Evolutionary conservation across 2,329 filamentous ascomycete genomes (phyloP), one percentile per base, ranked within the genome.

Genomic region (Ascochyta fabae): DNA sequence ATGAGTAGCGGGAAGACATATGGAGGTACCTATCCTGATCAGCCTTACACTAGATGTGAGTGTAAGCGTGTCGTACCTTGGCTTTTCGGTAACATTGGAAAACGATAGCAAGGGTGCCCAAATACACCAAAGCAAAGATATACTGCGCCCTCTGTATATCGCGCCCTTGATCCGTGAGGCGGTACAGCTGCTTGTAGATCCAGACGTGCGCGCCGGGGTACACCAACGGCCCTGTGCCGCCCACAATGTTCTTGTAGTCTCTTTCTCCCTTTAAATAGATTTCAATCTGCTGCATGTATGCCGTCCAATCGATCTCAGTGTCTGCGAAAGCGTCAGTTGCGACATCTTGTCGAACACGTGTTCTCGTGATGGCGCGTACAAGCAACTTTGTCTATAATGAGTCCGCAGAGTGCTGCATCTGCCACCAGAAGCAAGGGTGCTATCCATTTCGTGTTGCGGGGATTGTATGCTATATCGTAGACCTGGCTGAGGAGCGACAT

Each of bases 281-380:
- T 36, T 84, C 78, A 40, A 98, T 83, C 71, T 99, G 95, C 74
- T 97, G 85, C 93, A 99, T 98, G 77, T 99, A 99, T 0, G 95
- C 92, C 56, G 84, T 84, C 94, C 94, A 99, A 78, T 99, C 95
- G 70, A 99, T 99, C 77, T 99, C 95, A 39, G 95, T 99, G 74
- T 99, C 95, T 91, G 64, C 39, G 22, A 16, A n/a, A 2, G 7
- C 2, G n/a, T 58, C 15, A 44, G 47, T 13, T 26, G 45, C n/a
- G 49, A 13, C 7, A 16, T 8, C n/a, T 6, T 46, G 45, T 42
- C 33, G 41, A 50, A 48, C 83, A 64, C 39, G 43, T 40, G 62
- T 58, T 60, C 23, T 52, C 23, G 36, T 39, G 38, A 56, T 41
- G 31, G 26, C 39, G 57, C 88, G 79, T 80, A 96, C 92, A 96